Evolutionary conservation across 768 basidiomycete genomes (phyloP), one percentile per base, ranked within the genome.

Genomic region (Russula virescens): DNA sequence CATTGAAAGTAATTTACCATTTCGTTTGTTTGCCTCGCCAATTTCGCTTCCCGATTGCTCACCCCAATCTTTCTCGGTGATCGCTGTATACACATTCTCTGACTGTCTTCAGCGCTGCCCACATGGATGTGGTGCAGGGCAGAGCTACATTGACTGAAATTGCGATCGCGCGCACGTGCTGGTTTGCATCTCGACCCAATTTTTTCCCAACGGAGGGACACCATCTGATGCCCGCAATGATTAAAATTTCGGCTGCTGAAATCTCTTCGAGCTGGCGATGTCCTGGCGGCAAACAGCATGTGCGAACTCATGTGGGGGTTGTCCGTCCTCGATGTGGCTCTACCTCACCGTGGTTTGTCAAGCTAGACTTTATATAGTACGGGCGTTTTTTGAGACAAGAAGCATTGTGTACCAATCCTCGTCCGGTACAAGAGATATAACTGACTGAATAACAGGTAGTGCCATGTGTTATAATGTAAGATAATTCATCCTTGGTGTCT

Each of bases 391-490:
- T 23, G 42, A 54, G 31, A 52, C 28, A 51, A 52, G 35, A 10
- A 31, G 14, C 53, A 34, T 34, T 40, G 35, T 40, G 49, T 45
- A 21, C 38, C 54, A 47, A 46, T 51, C 42, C 61, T 56, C 61
- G 23, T 65, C 60, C 43, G 45, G 49, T 47, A 11, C 64, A 57
- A 65, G 43, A 47, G 16, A 23, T 23, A 50, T 58, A n/a, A 28
- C 53, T 55, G 25, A 55, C 58, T 21, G 40, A 48, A 50, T 42
- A 60, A 2, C 61, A 31, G 28, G 48, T n/a, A 42, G 34, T 35
- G 23, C 9, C 55, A 69, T 69, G 68, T 69, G 68, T 25, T 64
- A 68, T 52, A 68, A 69, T 54, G 68, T 69, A 52, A 35, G 66
- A 53, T 51, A 21, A 26, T 16, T 18, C 21, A 18, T 13, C 38